Percentiles rank a stretch among this genome's conserved stretches.
Evolutionary conservation across 257 asterid genomes (phyloP).

Genomic region (Solanum ossicruentum): DNA sequence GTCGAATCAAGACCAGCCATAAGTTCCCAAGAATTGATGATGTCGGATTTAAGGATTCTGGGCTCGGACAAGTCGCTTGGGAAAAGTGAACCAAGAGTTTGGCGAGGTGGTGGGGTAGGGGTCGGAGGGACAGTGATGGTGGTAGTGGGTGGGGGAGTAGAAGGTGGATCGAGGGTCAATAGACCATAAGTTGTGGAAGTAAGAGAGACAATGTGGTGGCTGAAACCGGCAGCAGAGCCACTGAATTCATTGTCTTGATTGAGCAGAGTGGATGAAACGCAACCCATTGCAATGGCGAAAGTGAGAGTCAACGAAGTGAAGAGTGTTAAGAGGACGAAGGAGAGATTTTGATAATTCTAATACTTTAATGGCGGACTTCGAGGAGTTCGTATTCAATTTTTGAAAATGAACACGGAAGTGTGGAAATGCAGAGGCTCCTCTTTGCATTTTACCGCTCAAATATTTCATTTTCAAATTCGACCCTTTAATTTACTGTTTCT

Average conservation of each 20-base stretch:
- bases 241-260: conserved; percentile 63
- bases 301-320: neutral
- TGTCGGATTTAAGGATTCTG: conserved; percentile 28
- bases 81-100: conserved; percentile 55
- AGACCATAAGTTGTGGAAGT: conserved; percentile 95
- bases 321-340: neutral
- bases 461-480: neutral
- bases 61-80: conserved; percentile 46
- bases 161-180: conserved; percentile 50
- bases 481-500: neutral
- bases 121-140: conserved; percentile 11
- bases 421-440: neutral
- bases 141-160: conserved; percentile 5
- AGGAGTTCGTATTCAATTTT: neutral
- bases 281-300: conserved; percentile 43
- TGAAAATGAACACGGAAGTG: neutral
- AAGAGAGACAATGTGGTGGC: conserved; percentile 92
- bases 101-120: conserved; percentile 49
- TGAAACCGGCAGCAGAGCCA: conserved; percentile 51
- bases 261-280: conserved; percentile 78
- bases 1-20: conserved; percentile 72
- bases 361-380: neutral
- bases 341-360: neutral
- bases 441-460: neutral
- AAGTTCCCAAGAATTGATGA: conserved; percentile 86